A percentile compares a stretch with the other conserved stretches of the same genome.
These are phyloP conservation scores for Corrigiola litoralis DNA, from an alignment of 179 eudicot species.

Conservation along the genomic window DNA sequence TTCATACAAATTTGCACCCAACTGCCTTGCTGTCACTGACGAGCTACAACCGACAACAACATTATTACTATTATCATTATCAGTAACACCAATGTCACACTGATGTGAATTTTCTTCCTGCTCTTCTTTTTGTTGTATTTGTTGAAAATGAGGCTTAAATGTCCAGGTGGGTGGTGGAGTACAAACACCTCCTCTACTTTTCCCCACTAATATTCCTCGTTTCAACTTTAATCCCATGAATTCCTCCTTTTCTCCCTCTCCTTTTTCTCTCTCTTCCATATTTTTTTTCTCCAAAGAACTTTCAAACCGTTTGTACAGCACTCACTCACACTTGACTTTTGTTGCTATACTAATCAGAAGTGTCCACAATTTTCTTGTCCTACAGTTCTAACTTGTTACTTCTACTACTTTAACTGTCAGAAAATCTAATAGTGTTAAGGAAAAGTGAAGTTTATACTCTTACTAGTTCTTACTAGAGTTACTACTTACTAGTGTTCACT, in stretches of 20 bases:
- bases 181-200: conserved; percentile 57
- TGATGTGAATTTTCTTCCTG: neutral
- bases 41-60: conserved; percentile 23
- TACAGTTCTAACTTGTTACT: neutral
- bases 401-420: conserved; percentile 16
- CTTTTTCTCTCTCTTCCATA: conserved; percentile 28
- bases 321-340: neutral
- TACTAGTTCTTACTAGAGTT: neutral
- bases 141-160: conserved; percentile 17
- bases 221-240: conserved; percentile 66
- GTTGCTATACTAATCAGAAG: neutral
- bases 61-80: neutral
- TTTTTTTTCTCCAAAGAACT: neutral
- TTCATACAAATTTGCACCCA: conserved; percentile 79
- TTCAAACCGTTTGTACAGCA: conserved; percentile 9
- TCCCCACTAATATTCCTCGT: conserved; percentile 44
- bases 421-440: conserved; percentile 10
- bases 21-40: conserved; percentile 60
- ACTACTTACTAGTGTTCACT: neutral
- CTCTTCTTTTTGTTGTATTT: neutral
- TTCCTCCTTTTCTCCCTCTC: conserved; percentile 41
- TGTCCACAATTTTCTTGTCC: neutral
- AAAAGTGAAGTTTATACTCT: conserved; percentile 5
- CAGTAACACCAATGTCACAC: neutral
- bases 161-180: conserved; percentile 69